Conservation (phyloP, 306 rosid species). For the Oemleria cerasiformis region DNA sequence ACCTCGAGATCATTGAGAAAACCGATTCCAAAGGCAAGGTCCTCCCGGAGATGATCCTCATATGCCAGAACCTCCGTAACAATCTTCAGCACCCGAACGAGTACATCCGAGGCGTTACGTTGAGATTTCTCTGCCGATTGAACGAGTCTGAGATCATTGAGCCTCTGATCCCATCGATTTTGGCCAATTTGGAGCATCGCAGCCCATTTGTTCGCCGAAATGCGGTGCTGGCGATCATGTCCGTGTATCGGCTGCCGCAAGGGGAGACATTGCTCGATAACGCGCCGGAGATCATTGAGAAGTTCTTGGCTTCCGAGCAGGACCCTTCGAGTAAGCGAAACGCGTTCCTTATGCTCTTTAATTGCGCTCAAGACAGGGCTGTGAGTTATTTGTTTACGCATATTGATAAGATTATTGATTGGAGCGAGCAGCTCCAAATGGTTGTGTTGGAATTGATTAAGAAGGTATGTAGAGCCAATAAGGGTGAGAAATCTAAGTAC, state of each 20-base stretch:
- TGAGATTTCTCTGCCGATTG: conserved; percentile 86
- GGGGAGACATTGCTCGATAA: conserved; percentile 76
- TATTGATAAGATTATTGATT: conserved; percentile 68
- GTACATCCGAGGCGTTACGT: conserved; percentile 89
- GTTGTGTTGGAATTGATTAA: conserved; percentile 76
- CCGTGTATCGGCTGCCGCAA: conserved; percentile 70
- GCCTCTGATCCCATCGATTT: conserved; percentile 80
- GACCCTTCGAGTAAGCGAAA: conserved; percentile 81
- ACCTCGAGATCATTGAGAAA: conserved; percentile 88
- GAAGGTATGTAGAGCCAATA: conserved; percentile 83
- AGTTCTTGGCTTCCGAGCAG: conserved; percentile 71
- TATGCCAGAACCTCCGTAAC: conserved; percentile 93
- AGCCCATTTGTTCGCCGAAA: conserved; percentile 83
- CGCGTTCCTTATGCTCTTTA: conserved; percentile 92
- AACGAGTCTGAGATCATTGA: conserved; percentile 86
- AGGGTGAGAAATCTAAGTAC: conserved; percentile 79
- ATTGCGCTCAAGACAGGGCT: conserved; percentile 86
- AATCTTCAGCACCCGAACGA: conserved; percentile 90
- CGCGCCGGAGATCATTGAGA: conserved; percentile 85
- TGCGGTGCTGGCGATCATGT: conserved; percentile 89
- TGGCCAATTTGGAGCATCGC: conserved; percentile 82
- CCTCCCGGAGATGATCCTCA: conserved; percentile 93
- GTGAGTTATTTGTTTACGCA: conserved; percentile 56
- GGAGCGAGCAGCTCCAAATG: conserved; percentile 94
- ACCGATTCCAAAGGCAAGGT: conserved; percentile 85